These are phyloP conservation scores for Populus hybrid DNA, from an alignment of 441 rosid species.

Conservation along the genomic window DNA sequence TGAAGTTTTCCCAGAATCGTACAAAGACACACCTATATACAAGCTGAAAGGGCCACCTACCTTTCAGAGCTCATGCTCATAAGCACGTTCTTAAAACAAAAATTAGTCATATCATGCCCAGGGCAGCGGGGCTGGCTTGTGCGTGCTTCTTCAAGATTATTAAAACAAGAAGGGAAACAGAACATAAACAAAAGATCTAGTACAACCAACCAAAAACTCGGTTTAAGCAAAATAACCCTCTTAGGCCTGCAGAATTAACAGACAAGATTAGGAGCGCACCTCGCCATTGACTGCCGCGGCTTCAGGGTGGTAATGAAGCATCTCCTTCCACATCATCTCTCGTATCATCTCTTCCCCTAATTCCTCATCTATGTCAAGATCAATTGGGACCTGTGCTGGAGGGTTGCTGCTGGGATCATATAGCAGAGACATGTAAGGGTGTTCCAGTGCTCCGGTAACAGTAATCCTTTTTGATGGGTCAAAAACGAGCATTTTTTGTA, in stretches of 20 bases:
- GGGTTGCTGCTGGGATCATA: slow-evolving; percentile 60
- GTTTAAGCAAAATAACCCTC: slow-evolving; percentile 4
- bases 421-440: slow-evolving; percentile 71
- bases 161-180: slow-evolving; percentile 9
- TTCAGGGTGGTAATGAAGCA: slow-evolving; percentile 73
- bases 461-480: slow-evolving; percentile 74
- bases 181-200: slow-evolving; percentile 11
- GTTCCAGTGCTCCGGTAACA: slow-evolving; percentile 72
- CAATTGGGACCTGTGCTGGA: slow-evolving; percentile 63
- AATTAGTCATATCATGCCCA: slow-evolving; percentile 21
- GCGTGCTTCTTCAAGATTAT: slow-evolving; percentile 28
- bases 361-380: slow-evolving; percentile 75
- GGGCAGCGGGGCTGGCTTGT: background rate
- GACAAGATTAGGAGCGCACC: slow-evolving; percentile 23
- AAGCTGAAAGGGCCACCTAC: slow-evolving; percentile 16
- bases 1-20: slow-evolving; percentile 10
- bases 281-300: slow-evolving; percentile 23
- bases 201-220: slow-evolving; percentile 10
- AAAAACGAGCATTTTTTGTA: slow-evolving; percentile 75
- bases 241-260: slow-evolving; percentile 6
- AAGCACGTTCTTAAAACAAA: slow-evolving; percentile 12
- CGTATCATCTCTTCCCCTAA: slow-evolving; percentile 67
- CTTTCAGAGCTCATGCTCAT: slow-evolving; percentile 18
- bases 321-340: slow-evolving; percentile 83
- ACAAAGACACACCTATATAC: slow-evolving; percentile 25